Percentiles rank a stretch among this genome's conserved stretches.
Evolutionary conservation across 2,329 filamentous ascomycete genomes (phyloP).

Genomic region (Ploettnerulaceae sp.): DNA sequence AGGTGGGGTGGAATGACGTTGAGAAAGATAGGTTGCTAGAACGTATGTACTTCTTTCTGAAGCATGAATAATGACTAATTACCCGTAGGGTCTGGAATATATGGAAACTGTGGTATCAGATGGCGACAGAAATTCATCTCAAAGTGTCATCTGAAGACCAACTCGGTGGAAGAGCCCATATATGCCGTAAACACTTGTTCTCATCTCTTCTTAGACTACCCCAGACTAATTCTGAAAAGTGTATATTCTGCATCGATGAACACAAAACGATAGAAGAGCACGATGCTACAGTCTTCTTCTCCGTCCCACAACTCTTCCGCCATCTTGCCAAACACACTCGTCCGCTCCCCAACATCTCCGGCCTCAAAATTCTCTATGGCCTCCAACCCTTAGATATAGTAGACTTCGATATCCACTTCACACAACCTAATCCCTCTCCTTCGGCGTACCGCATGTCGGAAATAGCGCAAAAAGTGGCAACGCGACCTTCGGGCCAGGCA

Average conservation of each 20-base stretch:
- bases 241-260: constrained; percentile 33
- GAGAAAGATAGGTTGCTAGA: constrained; percentile 30
- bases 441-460: constrained; percentile 23
- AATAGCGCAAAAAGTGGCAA: constrained; percentile 26
- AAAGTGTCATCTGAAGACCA: constrained; percentile 31
- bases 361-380: constrained; percentile 29
- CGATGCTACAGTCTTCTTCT: constrained; percentile 34
- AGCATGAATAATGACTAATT: constrained; percentile 4
- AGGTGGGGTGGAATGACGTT: constrained; percentile 30
- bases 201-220: background rate
- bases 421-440: constrained; percentile 14
- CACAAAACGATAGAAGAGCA: constrained; percentile 32
- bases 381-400: constrained; percentile 20
- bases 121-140: constrained; percentile 32
- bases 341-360: constrained; percentile 28
- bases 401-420: constrained; percentile 33
- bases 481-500: constrained; percentile 25
- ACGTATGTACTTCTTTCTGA: constrained; percentile 14
- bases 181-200: constrained; percentile 28
- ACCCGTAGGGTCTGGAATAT: constrained; percentile 27
- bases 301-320: constrained; percentile 27
- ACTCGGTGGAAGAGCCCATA: constrained; percentile 27
- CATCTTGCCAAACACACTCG: constrained; percentile 30
- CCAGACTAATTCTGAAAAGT: constrained; percentile 18
- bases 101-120: constrained; percentile 30